Conservation (phyloP, 2,329 filamentous ascomycete genomes). For the Teratosphaeria zuluensis region DNA sequence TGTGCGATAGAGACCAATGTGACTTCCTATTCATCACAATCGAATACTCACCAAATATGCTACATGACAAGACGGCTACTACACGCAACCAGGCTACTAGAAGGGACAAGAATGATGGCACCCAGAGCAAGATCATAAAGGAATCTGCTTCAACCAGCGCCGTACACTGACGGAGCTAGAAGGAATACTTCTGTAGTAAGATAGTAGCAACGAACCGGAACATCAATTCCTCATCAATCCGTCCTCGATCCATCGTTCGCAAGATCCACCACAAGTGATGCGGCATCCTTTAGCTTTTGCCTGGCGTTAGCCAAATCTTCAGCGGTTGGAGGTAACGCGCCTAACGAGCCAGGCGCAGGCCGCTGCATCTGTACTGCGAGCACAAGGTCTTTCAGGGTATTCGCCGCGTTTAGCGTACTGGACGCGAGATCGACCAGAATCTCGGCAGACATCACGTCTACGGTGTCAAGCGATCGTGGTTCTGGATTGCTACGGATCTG, state of each 20-base stretch:
- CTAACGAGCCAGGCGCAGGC: conserved; percentile 7
- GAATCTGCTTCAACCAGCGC: too few relatives aligned
- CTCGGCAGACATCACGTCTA: conserved; percentile 17
- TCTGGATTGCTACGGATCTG: neutral
- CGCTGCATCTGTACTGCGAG: conserved; percentile 12
- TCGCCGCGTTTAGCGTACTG: conserved; percentile 15
- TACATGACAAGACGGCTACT: too few relatives aligned
- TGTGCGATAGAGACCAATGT: too few relatives aligned
- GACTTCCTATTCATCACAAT: too few relatives aligned
- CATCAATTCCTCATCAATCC: neutral
- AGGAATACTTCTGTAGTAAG: neutral
- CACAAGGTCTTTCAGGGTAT: conserved; percentile 15
- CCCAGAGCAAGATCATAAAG: too few relatives aligned
- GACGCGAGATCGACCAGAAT: conserved; percentile 18
- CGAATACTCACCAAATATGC: too few relatives aligned
- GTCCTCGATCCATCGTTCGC: neutral
- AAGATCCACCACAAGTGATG: conserved; percentile 15
- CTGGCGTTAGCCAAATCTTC: conserved; percentile 15
- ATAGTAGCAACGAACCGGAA: neutral
- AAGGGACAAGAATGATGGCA: too few relatives aligned
- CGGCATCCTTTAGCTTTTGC: conserved; percentile 15
- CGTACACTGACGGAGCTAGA: neutral
- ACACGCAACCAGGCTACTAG: too few relatives aligned
- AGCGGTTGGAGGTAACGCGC: conserved; percentile 8
- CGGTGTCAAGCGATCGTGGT: conserved; percentile 10